A percentile compares a stretch with the other conserved stretches of the same genome.
phyloP scores from a whole-genome alignment of 352 stramenopile species.

The Pythium myriotylum region DNA sequence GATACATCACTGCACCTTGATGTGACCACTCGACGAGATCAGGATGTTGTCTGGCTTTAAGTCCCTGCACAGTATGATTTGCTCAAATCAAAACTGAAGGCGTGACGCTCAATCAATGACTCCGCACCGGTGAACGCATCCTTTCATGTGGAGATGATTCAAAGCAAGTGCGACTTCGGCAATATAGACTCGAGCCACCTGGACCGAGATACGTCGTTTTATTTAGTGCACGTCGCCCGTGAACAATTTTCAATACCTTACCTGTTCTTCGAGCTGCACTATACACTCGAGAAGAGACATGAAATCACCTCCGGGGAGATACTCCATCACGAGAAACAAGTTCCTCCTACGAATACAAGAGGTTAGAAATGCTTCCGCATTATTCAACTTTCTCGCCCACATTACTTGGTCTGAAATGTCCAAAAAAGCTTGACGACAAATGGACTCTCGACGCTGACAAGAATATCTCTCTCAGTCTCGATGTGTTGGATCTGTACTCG shows the following conservation, averaged over 20 bases:
- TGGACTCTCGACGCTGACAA: slow-evolving; percentile 85
- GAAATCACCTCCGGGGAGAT: slow-evolving; percentile 89
- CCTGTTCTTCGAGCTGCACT: slow-evolving; percentile 86
- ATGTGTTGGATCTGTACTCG: slow-evolving; percentile 75
- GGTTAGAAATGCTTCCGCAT: no score
- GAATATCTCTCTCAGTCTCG: slow-evolving; percentile 87
- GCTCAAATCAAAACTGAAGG: no score
- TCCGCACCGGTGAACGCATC: slow-evolving; percentile 76
- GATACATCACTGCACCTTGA: slow-evolving; percentile 79
- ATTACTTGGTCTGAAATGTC: slow-evolving; percentile 89
- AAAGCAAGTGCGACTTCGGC: slow-evolving; percentile 85
- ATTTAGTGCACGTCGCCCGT: no score
- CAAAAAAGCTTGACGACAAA: slow-evolving; percentile 93
- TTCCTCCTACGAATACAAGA: slow-evolving; percentile 45
- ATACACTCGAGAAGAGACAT: slow-evolving; percentile 90
- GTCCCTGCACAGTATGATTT: no score
- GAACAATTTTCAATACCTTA: no score
- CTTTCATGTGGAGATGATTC: slow-evolving; percentile 85
- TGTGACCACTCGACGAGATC: slow-evolving; percentile 85
- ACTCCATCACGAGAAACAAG: slow-evolving; percentile 92
- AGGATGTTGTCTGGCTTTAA: slow-evolving; percentile 92
- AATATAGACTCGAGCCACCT: slow-evolving; percentile 88
- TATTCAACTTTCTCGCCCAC: background rate
- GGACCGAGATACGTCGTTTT: no score
- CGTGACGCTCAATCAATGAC: no score